Evolutionary conservation across 176 grass and related monocot species (phyloP).

Genomic region (Bolboschoenus planiculmis): DNA sequence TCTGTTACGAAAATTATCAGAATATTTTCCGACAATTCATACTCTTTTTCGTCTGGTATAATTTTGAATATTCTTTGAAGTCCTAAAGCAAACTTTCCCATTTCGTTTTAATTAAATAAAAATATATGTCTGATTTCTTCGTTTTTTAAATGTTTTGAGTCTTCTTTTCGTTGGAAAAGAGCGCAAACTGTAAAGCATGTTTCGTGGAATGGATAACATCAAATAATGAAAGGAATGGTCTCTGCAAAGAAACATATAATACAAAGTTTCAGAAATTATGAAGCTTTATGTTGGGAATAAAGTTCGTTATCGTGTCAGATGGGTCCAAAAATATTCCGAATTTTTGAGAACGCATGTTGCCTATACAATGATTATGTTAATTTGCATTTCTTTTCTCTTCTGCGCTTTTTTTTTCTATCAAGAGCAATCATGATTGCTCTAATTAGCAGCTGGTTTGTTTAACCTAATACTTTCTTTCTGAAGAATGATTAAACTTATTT

Average conservation of each 20-base stretch:
- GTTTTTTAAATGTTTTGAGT: not conserved
- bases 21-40: too few species aligned
- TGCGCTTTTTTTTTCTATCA: not conserved
- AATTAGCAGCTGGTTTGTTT: not conserved
- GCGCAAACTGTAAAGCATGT: not conserved
- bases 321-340: slow-evolving; percentile 16
- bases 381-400: slow-evolving; percentile 8
- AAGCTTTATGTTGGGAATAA: not conserved
- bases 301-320: not conserved
- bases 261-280: slow-evolving; percentile 1
- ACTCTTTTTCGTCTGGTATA: not conserved
- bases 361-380: slow-evolving; percentile 11
- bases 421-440: not conserved
- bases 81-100: not conserved
- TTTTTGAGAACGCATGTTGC: slow-evolving; percentile 16
- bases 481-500: not conserved
- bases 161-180: not conserved
- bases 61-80: not conserved
- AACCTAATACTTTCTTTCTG: not conserved
- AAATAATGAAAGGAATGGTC: slow-evolving; percentile 4
- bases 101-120: not conserved
- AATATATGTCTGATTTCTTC: not conserved
- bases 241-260: not conserved
- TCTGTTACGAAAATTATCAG: too few species aligned
- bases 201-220: not conserved